A percentile compares a stretch with the other conserved stretches of the same genome.
Evolutionary conservation across 2,329 filamentous ascomycete genomes (phyloP).

Genomic region (Xylaria sp.): DNA sequence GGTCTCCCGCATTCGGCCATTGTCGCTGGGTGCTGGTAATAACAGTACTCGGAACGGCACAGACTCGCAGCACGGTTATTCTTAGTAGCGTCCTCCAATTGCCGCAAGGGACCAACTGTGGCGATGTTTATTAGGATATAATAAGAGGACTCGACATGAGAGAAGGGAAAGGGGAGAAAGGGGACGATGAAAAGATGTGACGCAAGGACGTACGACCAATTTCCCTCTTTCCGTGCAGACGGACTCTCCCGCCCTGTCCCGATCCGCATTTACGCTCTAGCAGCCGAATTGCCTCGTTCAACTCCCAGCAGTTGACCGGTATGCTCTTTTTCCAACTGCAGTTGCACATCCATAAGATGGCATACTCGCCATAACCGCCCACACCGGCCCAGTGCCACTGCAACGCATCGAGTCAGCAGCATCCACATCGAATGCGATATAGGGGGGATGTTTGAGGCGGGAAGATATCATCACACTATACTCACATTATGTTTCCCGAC

Average conservation of each 20-base stretch:
- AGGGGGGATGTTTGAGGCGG: no score
- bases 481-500: neutral
- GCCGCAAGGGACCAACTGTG: neutral
- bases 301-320: slow-evolving; percentile 5
- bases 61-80: neutral
- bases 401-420: neutral
- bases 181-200: neutral
- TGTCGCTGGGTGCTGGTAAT: neutral
- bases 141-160: no score
- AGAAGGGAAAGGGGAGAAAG: neutral
- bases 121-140: neutral
- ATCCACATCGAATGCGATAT: neutral
- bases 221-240: neutral
- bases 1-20: neutral
- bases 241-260: neutral
- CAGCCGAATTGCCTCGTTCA: neutral
- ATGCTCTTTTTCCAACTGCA: neutral
- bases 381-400: slow-evolving; percentile 1
- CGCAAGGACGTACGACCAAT: neutral
- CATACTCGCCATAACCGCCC: neutral
- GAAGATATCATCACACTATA: no score
- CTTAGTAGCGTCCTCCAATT: neutral
- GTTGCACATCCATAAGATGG: slow-evolving; percentile 1
- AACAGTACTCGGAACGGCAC: neutral
- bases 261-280: neutral